These are phyloP conservation scores for Trichoderma endophyticum DNA, from an alignment of 2,329 filamentous ascomycete species.

Conservation along the genomic window DNA sequence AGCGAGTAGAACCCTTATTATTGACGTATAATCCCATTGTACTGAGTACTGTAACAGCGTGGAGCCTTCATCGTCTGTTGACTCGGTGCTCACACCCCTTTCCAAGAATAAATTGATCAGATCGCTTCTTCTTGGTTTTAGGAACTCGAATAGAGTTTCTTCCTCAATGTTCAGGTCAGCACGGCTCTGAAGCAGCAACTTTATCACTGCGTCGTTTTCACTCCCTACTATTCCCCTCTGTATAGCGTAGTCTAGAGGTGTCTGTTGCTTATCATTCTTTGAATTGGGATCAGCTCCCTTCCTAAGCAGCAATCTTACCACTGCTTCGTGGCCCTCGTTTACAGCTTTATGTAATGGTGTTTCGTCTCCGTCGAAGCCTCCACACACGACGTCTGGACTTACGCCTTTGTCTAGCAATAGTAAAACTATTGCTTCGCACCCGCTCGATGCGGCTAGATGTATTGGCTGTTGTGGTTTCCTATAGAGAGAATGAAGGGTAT, in stretches of 20 bases:
- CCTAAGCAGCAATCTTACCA: background rate
- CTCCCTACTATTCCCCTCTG: too few species aligned
- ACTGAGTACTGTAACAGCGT: background rate
- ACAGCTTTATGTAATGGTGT: background rate
- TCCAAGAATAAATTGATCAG: background rate
- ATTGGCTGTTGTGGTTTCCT: background rate
- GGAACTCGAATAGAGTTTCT: too few species aligned
- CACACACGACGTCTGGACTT: background rate
- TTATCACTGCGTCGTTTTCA: background rate
- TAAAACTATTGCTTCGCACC: background rate
- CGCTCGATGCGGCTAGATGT: background rate
- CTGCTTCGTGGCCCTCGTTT: background rate
- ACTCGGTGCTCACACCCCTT: background rate
- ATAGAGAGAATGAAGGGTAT: too few species aligned
- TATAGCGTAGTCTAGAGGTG: background rate
- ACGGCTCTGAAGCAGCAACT: background rate
- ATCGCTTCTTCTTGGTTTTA: background rate
- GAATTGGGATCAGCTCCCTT: background rate
- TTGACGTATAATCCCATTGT: background rate
- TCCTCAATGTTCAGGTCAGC: background rate
- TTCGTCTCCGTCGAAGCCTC: background rate
- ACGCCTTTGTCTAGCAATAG: background rate
- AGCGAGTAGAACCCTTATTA: background rate
- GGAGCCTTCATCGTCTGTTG: rapidly evolving
- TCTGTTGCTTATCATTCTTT: background rate